Evolutionary conservation across 2,329 filamentous ascomycete species (phyloP), one percentile per base, ranked within the genome.

Genomic region (Monosporascus sp.): DNA sequence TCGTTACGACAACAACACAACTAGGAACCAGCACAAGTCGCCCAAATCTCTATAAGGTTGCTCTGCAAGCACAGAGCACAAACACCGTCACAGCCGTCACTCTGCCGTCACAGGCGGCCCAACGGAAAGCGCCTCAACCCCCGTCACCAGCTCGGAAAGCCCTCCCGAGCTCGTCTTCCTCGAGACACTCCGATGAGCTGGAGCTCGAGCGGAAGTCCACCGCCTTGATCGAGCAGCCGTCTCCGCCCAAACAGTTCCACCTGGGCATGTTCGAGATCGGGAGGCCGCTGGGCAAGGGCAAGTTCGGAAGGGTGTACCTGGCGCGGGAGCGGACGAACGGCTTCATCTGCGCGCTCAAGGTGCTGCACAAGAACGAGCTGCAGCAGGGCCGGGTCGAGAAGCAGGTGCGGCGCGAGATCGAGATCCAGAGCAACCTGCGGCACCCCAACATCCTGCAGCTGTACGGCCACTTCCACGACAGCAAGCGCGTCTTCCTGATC

Each of bases 251-350:
- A 62, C 72, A 90, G 61, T 92, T 92, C 72, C 90, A 96, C 67
- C 82, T 96, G 4, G 89, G 90, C 71, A 95, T 95, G 89, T 96
- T 96, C 69, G 91, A 96, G 70, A 96, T 95, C 59, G 89, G 89
- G 39, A 88, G 90, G 61, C 89, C 89, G 1, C 76, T 95, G 3
- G 89, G 89, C 50, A 94, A 94, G 73, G 89, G 89, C 58, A 95
- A 94, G 68, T 95, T 94, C 65, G 89, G 89, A 2, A 82, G 89
- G 46, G 90, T 95, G 3, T 95, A 95, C 67, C 82, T 95, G 27
- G 89, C 89, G 48, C 87, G 89, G 52, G 89, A 94, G 71, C 83
- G 88, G 53, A 83, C 79, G 45, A 88, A 83, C 25, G 87, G 87
- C 57, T 95, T 92, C 72, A 87, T 95, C 58, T 95, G 89, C 72